These are phyloP conservation scores for Alternaria panax DNA, from an alignment of 2,329 filamentous ascomycete species.

Conservation along the genomic window DNA sequence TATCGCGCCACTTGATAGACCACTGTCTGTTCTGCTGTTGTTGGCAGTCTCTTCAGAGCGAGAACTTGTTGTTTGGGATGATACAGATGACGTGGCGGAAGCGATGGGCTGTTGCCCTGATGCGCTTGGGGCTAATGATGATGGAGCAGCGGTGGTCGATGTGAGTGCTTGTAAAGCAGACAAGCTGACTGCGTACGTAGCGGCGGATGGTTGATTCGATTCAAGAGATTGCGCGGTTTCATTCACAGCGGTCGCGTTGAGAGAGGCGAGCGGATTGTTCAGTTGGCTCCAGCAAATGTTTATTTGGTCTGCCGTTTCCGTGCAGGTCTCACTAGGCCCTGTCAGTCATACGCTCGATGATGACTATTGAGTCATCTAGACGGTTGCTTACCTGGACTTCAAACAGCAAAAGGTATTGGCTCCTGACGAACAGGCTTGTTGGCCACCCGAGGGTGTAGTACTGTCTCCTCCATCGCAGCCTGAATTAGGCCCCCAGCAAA, in stretches of 20 bases:
- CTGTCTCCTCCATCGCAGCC: slow-evolving; percentile 15
- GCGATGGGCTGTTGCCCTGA: background rate
- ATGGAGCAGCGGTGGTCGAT: slow-evolving; percentile 1
- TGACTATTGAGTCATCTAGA: background rate
- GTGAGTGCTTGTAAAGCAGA: slow-evolving; percentile 11
- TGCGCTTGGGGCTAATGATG: background rate
- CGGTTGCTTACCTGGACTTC: slow-evolving; percentile 8
- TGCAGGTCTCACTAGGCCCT: slow-evolving; percentile 13
- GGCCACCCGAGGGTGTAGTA: slow-evolving; percentile 9
- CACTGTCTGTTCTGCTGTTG: background rate
- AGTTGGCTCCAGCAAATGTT: slow-evolving; percentile 36
- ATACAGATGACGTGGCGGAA: background rate
- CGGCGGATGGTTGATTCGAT: slow-evolving; percentile 21
- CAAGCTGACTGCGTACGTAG: slow-evolving; percentile 16
- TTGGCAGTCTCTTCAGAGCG: background rate
- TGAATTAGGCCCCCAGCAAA: slow-evolving; percentile 24
- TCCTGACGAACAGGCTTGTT: slow-evolving; percentile 14
- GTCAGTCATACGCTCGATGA: slow-evolving; percentile 8
- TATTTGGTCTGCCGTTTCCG: slow-evolving; percentile 24
- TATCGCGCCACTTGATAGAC: slow-evolving; percentile 27
- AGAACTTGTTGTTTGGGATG: background rate
- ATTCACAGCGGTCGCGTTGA: slow-evolving; percentile 21
- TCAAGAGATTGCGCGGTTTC: slow-evolving; percentile 28
- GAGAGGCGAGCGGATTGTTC: slow-evolving; percentile 20
- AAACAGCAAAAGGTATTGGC: slow-evolving; percentile 29